Evolutionary conservation across 352 stramenopile species (phyloP).

Genomic region (Phytophthora colocasiae): DNA sequence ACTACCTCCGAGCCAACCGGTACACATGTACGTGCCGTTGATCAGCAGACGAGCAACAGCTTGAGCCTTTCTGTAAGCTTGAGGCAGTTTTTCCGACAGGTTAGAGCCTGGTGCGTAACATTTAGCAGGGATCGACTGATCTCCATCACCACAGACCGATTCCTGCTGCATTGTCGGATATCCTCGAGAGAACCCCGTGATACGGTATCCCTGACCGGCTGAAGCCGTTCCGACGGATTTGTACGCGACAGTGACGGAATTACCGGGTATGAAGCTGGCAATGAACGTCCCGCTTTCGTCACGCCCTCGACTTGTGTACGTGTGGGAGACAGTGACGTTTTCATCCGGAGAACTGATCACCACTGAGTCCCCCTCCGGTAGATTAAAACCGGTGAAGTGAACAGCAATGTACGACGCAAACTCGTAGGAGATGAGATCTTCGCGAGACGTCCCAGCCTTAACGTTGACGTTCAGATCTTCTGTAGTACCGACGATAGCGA

Average conservation of each 20-base stretch:
- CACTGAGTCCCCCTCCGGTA: slow-evolving; percentile 60
- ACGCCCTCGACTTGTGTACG: slow-evolving; percentile 48
- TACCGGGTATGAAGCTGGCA: slow-evolving; percentile 50
- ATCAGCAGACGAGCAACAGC: slow-evolving; percentile 70
- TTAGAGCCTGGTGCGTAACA: slow-evolving; percentile 47
- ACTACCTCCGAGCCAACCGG: slow-evolving; percentile 66
- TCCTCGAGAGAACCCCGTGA: slow-evolving; percentile 53
- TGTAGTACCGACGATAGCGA: slow-evolving; percentile 47
- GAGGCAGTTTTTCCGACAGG: slow-evolving; percentile 32
- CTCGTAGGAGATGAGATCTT: slow-evolving; percentile 54
- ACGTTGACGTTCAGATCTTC: slow-evolving; percentile 41
- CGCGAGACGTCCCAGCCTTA: slow-evolving; percentile 25
- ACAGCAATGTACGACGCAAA: slow-evolving; percentile 62
- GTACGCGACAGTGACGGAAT: slow-evolving; percentile 57
- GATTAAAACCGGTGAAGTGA: slow-evolving; percentile 58
- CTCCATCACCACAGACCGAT: slow-evolving; percentile 55
- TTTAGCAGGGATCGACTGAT: slow-evolving; percentile 62
- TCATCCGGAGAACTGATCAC: slow-evolving; percentile 48
- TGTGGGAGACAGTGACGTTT: slow-evolving; percentile 30
- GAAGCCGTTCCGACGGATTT: slow-evolving; percentile 21
- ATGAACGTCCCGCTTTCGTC: slow-evolving; percentile 49
- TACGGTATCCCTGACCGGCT: slow-evolving; percentile 40
- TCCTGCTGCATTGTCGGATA: slow-evolving; percentile 43
- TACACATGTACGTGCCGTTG: slow-evolving; percentile 58
- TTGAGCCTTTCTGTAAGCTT: slow-evolving; percentile 49